phyloP scores from a whole-genome alignment of 768 basidiomycete genomes.

The Leccinum olivaceopallidum region DNA sequence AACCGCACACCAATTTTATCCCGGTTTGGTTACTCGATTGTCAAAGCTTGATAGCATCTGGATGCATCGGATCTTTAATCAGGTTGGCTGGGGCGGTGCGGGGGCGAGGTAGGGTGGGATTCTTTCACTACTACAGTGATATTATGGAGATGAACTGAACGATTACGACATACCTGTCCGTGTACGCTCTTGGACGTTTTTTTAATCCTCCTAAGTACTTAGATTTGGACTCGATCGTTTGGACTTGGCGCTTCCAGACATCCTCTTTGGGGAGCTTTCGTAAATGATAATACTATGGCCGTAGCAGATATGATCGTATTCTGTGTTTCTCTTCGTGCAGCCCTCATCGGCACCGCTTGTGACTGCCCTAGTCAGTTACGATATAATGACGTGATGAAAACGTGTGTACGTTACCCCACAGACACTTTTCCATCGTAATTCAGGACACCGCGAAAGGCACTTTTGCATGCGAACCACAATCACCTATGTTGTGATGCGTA shows the following conservation, averaged over 20 bases:
- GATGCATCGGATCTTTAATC: conserved; percentile 1
- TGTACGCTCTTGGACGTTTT: conserved; percentile 26
- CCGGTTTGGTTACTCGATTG: conserved; percentile 29
- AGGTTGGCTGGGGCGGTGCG: neutral
- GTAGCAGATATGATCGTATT: conserved; percentile 13
- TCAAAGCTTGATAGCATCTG: conserved; percentile 22
- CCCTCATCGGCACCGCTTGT: conserved; percentile 2
- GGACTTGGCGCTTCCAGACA: conserved; percentile 21
- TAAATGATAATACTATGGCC: conserved; percentile 22
- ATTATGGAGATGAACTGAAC: conserved; percentile 12
- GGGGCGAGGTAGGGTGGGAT: conserved; percentile 1
- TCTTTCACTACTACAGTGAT: conserved; percentile 4
- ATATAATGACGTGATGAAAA: conserved; percentile 32
- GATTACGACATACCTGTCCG: conserved; percentile 20
- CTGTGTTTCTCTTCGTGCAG: conserved; percentile 4
- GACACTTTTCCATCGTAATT: conserved; percentile 14
- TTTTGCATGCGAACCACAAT: neutral
- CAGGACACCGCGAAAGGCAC: neutral
- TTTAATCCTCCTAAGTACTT: conserved; percentile 11
- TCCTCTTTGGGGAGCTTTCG: conserved; percentile 16
- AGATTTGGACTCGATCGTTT: conserved; percentile 29
- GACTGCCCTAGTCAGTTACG: conserved; percentile 19
- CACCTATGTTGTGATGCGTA: neutral
- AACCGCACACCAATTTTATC: conserved; percentile 35
- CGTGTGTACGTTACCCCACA: conserved; percentile 30